Percentiles rank a stretch among this genome's conserved stretches.
Evolutionary conservation across 352 stramenopile genomes (phyloP).

Genomic region (Globisporangium recalcitrans): DNA sequence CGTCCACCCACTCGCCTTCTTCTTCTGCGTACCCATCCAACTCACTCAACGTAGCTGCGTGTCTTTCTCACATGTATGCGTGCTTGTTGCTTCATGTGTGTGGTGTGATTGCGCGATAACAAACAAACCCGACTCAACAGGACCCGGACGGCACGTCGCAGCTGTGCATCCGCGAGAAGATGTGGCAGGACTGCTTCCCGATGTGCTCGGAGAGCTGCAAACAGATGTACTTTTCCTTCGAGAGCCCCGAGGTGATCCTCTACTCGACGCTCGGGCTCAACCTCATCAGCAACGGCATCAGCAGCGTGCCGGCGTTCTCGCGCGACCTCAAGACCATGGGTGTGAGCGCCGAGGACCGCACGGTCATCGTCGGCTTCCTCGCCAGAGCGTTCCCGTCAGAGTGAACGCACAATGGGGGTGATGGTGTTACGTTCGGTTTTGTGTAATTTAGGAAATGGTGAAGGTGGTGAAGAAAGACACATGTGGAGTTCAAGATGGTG

Average conservation of each 20-base stretch:
- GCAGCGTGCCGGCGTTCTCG: constrained; percentile 74
- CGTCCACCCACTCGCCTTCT: background rate
- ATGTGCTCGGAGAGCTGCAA: constrained; percentile 66
- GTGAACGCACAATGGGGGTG: constrained; percentile 13
- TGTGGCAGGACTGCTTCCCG: constrained; percentile 80
- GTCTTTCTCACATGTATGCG: background rate
- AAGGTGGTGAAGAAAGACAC: background rate
- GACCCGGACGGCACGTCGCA: constrained; percentile 36
- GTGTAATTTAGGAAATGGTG: constrained; percentile 2
- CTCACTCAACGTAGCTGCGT: background rate
- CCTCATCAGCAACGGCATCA: constrained; percentile 82
- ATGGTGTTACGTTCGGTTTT: background rate
- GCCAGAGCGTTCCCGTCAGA: constrained; percentile 68
- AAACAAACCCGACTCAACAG: constrained; percentile 18
- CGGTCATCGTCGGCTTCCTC: constrained; percentile 74
- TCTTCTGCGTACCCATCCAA: background rate
- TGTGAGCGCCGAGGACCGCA: constrained; percentile 62
- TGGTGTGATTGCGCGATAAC: background rate
- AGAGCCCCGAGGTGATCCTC: constrained; percentile 66
- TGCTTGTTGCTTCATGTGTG: background rate
- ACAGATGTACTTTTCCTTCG: constrained; percentile 72
- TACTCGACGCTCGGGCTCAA: constrained; percentile 81
- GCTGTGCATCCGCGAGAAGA: constrained; percentile 52
- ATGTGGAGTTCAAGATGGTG: background rate
- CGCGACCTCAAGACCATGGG: constrained; percentile 75